Evolutionary conservation across 2,329 filamentous ascomycete species (phyloP).

Genomic region (Aspergillus sp.): DNA sequence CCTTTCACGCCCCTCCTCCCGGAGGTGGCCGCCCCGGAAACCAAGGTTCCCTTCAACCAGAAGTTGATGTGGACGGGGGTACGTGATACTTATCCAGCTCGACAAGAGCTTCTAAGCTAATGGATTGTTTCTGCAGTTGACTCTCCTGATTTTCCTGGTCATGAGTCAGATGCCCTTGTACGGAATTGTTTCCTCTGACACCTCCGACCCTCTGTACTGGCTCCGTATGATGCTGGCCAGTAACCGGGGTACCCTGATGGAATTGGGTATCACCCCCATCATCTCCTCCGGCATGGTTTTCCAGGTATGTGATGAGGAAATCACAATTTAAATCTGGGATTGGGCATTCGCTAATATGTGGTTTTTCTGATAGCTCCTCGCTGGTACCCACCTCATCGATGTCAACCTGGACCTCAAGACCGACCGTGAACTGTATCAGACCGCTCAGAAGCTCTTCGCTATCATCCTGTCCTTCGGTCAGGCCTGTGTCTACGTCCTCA

Average conservation of each 20-base stretch:
- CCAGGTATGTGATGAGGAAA: slow-evolving; percentile 58
- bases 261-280: slow-evolving; percentile 95
- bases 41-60: slow-evolving; percentile 98
- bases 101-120: slow-evolving; percentile 19
- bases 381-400: slow-evolving; percentile 98
- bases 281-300: slow-evolving; percentile 99
- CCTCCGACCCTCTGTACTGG: slow-evolving; percentile 99
- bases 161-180: slow-evolving; percentile 99
- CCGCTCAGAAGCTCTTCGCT: slow-evolving; percentile 96
- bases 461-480: slow-evolving; percentile 98
- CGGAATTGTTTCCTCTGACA: slow-evolving; percentile 98
- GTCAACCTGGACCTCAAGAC: slow-evolving; percentile 99
- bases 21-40: slow-evolving; percentile 97
- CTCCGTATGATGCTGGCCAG: slow-evolving; percentile 99
- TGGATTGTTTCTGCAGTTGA: slow-evolving; percentile 57
- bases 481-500: slow-evolving; percentile 97
- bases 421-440: slow-evolving; percentile 99
- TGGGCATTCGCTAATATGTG: slow-evolving; percentile 18
- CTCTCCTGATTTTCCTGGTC: slow-evolving; percentile 97
- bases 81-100: slow-evolving; percentile 32
- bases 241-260: slow-evolving; percentile 96
- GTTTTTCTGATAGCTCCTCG: slow-evolving; percentile 66
- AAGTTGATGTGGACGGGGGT: slow-evolving; percentile 91
- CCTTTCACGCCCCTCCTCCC: slow-evolving; percentile 99
- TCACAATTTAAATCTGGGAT: background rate